A percentile compares a stretch with the other conserved stretches of the same genome.
These are phyloP conservation scores for Eremothecium coryli DNA, from an alignment of 1,139 yeast species.

Conservation along the genomic window DNA sequence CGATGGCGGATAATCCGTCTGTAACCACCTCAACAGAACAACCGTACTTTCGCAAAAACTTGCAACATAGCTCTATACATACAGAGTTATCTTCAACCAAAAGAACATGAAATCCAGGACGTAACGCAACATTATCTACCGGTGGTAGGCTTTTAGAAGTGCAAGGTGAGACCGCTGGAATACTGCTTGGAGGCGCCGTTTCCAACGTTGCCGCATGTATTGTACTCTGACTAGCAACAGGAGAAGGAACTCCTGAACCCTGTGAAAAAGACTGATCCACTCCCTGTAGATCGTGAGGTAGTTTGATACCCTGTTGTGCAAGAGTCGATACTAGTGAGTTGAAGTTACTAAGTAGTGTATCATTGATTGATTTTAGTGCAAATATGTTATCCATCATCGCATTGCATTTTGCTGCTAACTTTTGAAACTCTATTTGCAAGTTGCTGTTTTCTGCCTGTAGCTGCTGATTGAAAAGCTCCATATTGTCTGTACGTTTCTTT, in stretches of 20 bases:
- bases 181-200: slow-evolving; percentile 8
- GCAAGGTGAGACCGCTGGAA: slow-evolving; percentile 14
- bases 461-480: slow-evolving; percentile 40
- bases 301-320: slow-evolving; percentile 49
- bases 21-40: slow-evolving; percentile 88
- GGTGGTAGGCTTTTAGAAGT: slow-evolving; percentile 10
- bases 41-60: slow-evolving; percentile 77
- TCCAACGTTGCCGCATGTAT: slow-evolving; percentile 1
- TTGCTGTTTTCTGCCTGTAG: slow-evolving; percentile 37
- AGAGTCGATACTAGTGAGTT: slow-evolving; percentile 42
- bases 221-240: slow-evolving; percentile 32
- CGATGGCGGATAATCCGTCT: slow-evolving; percentile 84
- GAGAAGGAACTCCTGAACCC: not conserved
- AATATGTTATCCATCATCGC: slow-evolving; percentile 54
- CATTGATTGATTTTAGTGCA: slow-evolving; percentile 47
- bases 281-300: slow-evolving; percentile 46
- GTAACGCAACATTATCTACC: slow-evolving; percentile 15
- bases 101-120: slow-evolving; percentile 53
- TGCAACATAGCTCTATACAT: slow-evolving; percentile 67
- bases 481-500: slow-evolving; percentile 24
- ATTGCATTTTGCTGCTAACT: slow-evolving; percentile 49
- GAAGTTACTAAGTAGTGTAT: slow-evolving; percentile 46
- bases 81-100: slow-evolving; percentile 83
- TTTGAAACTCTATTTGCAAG: slow-evolving; percentile 36
- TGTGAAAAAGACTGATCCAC: not conserved